Evolutionary conservation across 495 filamentous ascomycete species (phyloP).

Genomic region (Aspergillus cavernicola): DNA sequence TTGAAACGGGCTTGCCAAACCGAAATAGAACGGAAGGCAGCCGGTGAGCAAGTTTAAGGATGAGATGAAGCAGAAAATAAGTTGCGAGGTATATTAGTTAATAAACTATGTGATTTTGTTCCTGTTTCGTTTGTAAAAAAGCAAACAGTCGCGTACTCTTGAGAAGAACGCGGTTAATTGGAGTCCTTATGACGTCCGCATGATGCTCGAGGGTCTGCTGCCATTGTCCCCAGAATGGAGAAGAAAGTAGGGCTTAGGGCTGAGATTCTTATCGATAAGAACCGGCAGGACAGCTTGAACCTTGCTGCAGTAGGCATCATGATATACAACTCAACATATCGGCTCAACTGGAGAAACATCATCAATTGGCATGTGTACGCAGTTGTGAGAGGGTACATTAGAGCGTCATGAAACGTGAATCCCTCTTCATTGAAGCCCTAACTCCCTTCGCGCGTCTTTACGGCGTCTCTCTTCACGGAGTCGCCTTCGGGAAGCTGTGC

Average conservation of each 20-base stretch:
- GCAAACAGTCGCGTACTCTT: too few relatives aligned
- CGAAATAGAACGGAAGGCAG: neutral
- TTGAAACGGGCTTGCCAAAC: constrained; percentile 17
- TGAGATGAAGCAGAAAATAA: constrained; percentile 3
- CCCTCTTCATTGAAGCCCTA: constrained; percentile 54
- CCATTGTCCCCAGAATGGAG: neutral
- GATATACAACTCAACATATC: too few relatives aligned
- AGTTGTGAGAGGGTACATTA: too few relatives aligned
- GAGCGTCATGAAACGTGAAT: constrained; percentile 49
- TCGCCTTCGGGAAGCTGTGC: constrained; percentile 45
- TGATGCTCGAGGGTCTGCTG: constrained; percentile 8
- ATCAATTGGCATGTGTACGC: too few relatives aligned
- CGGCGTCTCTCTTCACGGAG: constrained; percentile 50
- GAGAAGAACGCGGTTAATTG: neutral
- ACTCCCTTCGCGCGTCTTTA: constrained; percentile 62
- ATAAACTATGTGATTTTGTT: neutral
- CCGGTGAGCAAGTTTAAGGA: constrained; percentile 8
- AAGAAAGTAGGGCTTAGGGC: constrained; percentile 19
- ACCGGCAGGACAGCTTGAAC: neutral
- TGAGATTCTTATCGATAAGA: constrained; percentile 25
- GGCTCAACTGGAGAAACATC: too few relatives aligned
- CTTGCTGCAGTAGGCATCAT: too few relatives aligned
- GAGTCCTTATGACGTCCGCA: constrained; percentile 25
- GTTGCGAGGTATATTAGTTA: constrained; percentile 5
- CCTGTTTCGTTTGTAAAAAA: neutral